These are phyloP conservation scores for Trichothecium roseum DNA, from an alignment of 2,329 filamentous ascomycete species.

Conservation along the genomic window DNA sequence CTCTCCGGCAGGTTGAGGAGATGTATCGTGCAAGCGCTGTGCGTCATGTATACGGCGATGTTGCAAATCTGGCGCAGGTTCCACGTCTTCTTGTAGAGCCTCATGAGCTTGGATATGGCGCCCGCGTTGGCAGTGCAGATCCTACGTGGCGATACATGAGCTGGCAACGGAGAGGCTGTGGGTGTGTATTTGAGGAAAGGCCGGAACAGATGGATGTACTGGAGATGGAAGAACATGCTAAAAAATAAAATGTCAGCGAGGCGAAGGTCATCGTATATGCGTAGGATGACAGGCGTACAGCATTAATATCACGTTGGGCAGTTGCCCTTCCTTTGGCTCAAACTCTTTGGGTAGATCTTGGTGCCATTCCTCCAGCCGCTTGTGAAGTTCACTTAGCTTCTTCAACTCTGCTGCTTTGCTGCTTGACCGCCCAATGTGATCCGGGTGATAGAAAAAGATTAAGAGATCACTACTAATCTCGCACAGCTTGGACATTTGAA, in stretches of 20 bases:
- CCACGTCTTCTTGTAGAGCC: conserved; percentile 86
- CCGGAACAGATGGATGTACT: conserved; percentile 91
- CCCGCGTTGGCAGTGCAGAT: conserved; percentile 85
- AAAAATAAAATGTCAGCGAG: conserved; percentile 10
- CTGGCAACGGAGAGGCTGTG: conserved; percentile 68
- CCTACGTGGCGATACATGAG: conserved; percentile 81
- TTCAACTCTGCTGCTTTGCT: conserved; percentile 81
- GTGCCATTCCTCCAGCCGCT: conserved; percentile 81
- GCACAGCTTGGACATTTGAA: conserved; percentile 74
- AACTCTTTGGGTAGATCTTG: conserved; percentile 75
- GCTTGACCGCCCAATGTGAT: conserved; percentile 47
- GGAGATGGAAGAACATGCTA: conserved; percentile 95
- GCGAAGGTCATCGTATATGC: neutral
- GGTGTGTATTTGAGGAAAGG: conserved; percentile 89
- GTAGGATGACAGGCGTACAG: conserved; percentile 60
- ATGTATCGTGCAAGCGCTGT: conserved; percentile 91
- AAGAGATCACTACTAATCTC: conserved; percentile 92
- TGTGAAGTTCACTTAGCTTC: conserved; percentile 85
- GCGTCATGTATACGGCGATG: conserved; percentile 89
- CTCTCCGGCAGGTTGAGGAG: conserved; percentile 88
- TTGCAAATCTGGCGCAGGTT: conserved; percentile 91
- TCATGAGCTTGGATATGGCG: conserved; percentile 86
- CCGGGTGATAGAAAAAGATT: conserved; percentile 83
- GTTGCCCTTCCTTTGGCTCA: conserved; percentile 77
- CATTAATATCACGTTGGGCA: conserved; percentile 69